Conservation (phyloP, 345 rosid genomes). For the Iberis pinnata region DNA sequence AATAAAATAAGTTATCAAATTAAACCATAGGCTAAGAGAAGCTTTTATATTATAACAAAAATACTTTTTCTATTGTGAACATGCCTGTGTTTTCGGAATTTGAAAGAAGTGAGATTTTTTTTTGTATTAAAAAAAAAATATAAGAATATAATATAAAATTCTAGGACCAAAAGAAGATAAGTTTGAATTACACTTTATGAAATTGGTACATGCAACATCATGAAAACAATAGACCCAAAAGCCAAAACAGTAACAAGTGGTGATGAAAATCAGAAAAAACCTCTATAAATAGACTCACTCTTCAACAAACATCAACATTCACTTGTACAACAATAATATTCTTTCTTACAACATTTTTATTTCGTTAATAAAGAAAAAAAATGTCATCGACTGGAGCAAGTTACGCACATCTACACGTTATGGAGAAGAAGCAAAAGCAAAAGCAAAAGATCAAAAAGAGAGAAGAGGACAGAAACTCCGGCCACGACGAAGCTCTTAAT, state of each 20-base stretch:
- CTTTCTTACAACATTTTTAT: conserved; percentile 4
- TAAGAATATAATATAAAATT: no score
- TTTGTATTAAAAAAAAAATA: no score
- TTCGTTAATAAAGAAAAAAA: background rate
- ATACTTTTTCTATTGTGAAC: no score
- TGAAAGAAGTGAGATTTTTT: no score
- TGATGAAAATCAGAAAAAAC: background rate
- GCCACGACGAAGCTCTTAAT: conserved; percentile 3
- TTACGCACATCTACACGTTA: conserved; percentile 26
- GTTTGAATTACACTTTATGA: no score
- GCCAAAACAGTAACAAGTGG: conserved; percentile 4
- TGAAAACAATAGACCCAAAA: conserved; percentile 12
- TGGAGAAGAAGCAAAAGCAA: conserved; percentile 26
- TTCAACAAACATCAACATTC: conserved; percentile 14
- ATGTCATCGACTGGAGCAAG: conserved; percentile 32
- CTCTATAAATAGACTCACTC: conserved; percentile 21
- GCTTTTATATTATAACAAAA: no score
- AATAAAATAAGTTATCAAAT: no score
- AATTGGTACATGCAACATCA: no score
- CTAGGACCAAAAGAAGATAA: no score
- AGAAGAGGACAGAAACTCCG: conserved; percentile 7
- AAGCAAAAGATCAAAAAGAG: conserved; percentile 14
- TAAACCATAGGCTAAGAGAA: no score
- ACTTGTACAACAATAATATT: background rate
- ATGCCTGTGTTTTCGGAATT: no score